phyloP scores from a whole-genome alignment of 345 rosid species.

The Populus pruinosa region DNA sequence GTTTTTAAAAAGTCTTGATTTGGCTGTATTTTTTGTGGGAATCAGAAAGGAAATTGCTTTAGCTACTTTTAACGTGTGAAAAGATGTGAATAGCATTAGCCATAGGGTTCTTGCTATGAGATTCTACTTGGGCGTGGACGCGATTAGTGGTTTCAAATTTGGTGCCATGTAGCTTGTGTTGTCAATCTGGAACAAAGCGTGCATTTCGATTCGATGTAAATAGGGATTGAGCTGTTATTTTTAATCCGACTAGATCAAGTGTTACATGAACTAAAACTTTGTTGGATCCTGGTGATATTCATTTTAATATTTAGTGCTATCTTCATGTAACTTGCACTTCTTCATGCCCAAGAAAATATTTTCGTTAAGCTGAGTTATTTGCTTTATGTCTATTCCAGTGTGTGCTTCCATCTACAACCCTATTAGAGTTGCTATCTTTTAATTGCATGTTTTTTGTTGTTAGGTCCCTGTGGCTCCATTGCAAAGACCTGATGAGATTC shows the following conservation, averaged over 20 bases:
- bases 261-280: background rate
- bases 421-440: background rate
- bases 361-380: background rate
- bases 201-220: background rate
- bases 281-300: background rate
- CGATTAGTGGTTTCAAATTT: background rate
- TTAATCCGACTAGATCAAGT: background rate
- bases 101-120: background rate
- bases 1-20: background rate
- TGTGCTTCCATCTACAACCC: background rate
- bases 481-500: constrained; percentile 87
- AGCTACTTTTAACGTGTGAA: background rate
- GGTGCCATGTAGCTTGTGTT: background rate
- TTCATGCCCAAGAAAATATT: background rate
- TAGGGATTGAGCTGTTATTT: background rate
- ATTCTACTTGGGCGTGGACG: background rate
- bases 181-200: background rate
- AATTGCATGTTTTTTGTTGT: background rate
- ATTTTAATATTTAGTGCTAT: background rate
- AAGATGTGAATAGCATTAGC: background rate
- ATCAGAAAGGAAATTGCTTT: background rate
- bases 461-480: constrained; percentile 88
- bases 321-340: background rate
- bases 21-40: background rate
- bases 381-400: background rate